These are phyloP conservation scores for Pyrus betulifolia DNA, from an alignment of 306 rosid species.

Conservation along the genomic window DNA sequence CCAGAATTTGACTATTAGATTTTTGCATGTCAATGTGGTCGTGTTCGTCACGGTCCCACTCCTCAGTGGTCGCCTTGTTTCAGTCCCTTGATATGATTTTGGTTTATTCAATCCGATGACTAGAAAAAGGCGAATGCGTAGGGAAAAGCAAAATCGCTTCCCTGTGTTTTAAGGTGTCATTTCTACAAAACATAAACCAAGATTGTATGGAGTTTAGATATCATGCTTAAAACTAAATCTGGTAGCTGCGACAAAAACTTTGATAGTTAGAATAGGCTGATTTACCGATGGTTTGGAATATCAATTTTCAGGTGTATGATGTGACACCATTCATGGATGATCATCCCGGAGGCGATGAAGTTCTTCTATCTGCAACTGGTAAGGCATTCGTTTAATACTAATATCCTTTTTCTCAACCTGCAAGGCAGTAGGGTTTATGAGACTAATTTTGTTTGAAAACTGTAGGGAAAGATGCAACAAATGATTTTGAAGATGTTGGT, in stretches of 20 bases:
- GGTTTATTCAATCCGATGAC: background rate
- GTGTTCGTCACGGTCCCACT: too few relatives aligned
- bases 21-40: background rate
- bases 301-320: slow-evolving; percentile 63
- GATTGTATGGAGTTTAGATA: background rate
- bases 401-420: background rate
- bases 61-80: too few relatives aligned
- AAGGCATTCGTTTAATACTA: background rate
- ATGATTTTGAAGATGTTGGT: slow-evolving; percentile 94
- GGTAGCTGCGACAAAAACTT: background rate
- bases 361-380: slow-evolving; percentile 81
- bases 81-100: background rate
- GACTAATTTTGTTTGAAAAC: slow-evolving; percentile 1
- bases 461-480: slow-evolving; percentile 88
- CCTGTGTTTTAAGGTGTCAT: too few relatives aligned
- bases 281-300: background rate
- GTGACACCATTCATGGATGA: slow-evolving; percentile 91
- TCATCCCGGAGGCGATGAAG: slow-evolving; percentile 98
- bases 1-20: background rate
- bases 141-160: too few relatives aligned
- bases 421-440: background rate
- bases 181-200: background rate
- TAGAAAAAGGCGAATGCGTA: too few relatives aligned
- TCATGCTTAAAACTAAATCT: background rate
- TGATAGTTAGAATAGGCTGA: background rate